Conservation (phyloP, 345 rosid genomes). For the Euphorbia tirucalli region DNA sequence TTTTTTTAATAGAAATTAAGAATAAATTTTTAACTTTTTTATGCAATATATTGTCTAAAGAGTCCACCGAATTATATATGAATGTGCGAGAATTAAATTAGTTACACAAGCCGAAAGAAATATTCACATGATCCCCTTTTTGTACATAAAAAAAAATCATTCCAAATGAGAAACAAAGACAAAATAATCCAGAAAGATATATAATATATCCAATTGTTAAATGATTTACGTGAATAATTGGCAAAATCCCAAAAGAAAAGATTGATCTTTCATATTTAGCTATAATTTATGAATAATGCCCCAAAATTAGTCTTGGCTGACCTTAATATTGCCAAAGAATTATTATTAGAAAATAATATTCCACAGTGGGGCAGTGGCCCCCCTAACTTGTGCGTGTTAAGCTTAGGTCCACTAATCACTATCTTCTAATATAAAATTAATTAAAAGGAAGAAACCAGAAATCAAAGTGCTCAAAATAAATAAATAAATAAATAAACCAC, state of each 20-base stretch:
- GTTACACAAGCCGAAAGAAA: too few species aligned
- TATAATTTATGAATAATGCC: not conserved
- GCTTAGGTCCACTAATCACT: too few species aligned
- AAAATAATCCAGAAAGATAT: not conserved
- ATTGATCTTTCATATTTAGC: not conserved
- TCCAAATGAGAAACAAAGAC: not conserved
- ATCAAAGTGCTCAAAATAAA: not conserved
- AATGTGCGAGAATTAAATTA: too few species aligned
- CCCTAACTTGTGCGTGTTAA: too few species aligned
- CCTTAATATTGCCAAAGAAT: not conserved
- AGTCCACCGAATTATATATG: too few species aligned
- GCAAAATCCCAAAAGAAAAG: not conserved
- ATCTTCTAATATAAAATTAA: too few species aligned
- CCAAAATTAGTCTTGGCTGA: not conserved
- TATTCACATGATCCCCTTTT: not conserved
- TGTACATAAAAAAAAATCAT: not conserved
- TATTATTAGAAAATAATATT: not conserved
- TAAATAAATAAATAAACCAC: too few species aligned
- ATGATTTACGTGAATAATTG: not conserved
- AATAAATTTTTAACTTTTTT: too few species aligned
- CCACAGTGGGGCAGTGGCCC: not conserved
- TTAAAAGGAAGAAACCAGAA: too few species aligned
- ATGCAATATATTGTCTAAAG: too few species aligned
- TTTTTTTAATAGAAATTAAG: too few species aligned
- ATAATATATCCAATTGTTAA: not conserved